Evolutionary conservation across 345 rosid genomes (phyloP), one percentile per base, ranked within the genome.

Genomic region (Jatropha curcas): DNA sequence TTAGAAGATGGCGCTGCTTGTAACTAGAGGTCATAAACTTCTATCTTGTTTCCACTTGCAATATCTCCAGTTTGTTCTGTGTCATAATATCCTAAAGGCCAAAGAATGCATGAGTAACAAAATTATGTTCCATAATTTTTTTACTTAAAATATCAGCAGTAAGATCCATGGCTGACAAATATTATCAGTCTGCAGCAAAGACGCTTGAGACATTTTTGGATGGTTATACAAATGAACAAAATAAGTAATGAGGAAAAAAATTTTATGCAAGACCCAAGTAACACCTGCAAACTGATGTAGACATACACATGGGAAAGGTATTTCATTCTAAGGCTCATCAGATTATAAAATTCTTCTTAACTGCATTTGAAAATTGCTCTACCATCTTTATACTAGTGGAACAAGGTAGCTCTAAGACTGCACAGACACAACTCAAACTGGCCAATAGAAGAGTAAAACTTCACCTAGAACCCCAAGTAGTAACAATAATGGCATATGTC

Each of bases 1-100:
- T 68, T 56, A 53, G 48, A 33, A 68, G 72, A 34, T 56, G 5
- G 22, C 33, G 45, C n/a, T 68, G 61, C 20, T 53, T 53, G 72
- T 52, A 68, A n/a, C 30, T n/a, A 50, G 0, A 50, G 8, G 10
- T 67, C 12, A 46, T 33, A 52, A 4, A 33, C 60, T 51, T 67
- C 46, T 27, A 67, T 31, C 30, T 51, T 51, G 24, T 68, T 53
- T 22, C 39, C 50, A 53, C 33, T 68, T 68, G 61, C 34, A 53
- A 56, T n/a, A 35, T 53, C 46, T 53, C 60, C n/a, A 24, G 22
- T 7, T 31, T 24, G 31, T 55, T 68, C 51, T 3, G n/a, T 64
- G 50, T 22, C 68, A 64, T 39, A 37, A 39, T 9, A 62, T 27
- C 45, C 67, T 62, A 39, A 64, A 64, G 52, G 68, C 11, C n/a